Evolutionary conservation across 2,329 filamentous ascomycete genomes (phyloP), one percentile per base, ranked within the genome.

Genomic region (Metarhizium brunneum): DNA sequence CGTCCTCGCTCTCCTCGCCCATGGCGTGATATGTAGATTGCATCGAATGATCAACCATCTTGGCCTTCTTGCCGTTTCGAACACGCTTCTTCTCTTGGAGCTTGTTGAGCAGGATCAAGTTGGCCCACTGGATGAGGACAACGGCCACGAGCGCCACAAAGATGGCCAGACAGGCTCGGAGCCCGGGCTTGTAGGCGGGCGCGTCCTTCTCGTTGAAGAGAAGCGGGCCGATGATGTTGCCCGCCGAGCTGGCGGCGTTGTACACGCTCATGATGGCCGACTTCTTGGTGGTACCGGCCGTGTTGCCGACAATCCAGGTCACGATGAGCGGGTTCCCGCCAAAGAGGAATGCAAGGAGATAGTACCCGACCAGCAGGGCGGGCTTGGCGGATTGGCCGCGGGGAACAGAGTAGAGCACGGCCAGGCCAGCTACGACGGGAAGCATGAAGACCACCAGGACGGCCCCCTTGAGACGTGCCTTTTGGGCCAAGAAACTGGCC

Each of bases 301-400:
- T 87, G 65, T 88, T 88, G 7, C 79, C 82, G 6, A 87, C 77
- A 56, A 87, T 83, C 85, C 85, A 89, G 0, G 81, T 78, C 0
- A 87, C 80, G 30, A 86, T 79, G 10, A 88, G 71, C 0, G 84
- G 84, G 61, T 85, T 86, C 1, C 79, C 81, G 1, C 82, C 83
- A 58, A 83, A 88, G 8, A 87, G 70, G 65, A 87, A 87, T 0
- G 83, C 80, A 0, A 87, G 75, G 2, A 87, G 71, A 61, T 87
- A 87, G 66, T 87, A 87, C 0, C 79, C 83, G 0, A 74, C 77
- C 2, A 88, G 71, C 2, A 86, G 69, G 0, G 75, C 47, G 30
- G 54, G 57, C 53, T 57, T 66, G 1, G 70, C 65, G 0, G 68
- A 63, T 1, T 56, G 63, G 64, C 36, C 76, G 71, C 32, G 77